Evolutionary conservation across 768 basidiomycete species (phyloP).

Genomic region (Lactifluus hygrophoroides): DNA sequence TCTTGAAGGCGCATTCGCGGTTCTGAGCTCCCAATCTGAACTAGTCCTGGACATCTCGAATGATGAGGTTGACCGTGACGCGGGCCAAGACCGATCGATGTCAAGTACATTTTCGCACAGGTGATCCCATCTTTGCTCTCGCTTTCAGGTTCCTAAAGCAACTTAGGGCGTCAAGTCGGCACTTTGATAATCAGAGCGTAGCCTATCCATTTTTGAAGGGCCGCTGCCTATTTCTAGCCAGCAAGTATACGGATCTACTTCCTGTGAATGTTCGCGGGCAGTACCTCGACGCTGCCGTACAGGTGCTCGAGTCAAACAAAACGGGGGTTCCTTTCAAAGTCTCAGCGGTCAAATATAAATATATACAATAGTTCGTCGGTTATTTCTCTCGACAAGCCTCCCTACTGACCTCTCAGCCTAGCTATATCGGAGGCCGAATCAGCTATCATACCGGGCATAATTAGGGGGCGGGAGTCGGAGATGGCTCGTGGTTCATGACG

Average conservation of each 20-base stretch:
- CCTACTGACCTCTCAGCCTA: constrained; percentile 11
- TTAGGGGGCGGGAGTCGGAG: constrained; percentile 63
- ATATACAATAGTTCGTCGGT: constrained; percentile 76
- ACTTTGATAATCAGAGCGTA: not conserved
- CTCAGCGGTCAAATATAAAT: constrained; percentile 89
- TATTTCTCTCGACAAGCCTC: not conserved
- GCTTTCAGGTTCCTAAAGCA: constrained; percentile 50
- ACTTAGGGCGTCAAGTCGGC: not conserved
- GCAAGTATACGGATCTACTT: constrained; percentile 71
- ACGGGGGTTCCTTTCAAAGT: too few relatives aligned
- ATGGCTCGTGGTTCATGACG: constrained; percentile 62
- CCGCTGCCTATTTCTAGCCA: constrained; percentile 89
- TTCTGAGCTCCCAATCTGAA: constrained; percentile 74
- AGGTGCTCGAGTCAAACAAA: too few relatives aligned
- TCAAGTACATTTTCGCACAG: constrained; percentile 64
- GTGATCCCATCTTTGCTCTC: constrained; percentile 82
- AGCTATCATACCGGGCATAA: constrained; percentile 68
- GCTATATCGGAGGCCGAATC: too few relatives aligned
- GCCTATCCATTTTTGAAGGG: constrained; percentile 85
- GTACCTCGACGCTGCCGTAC: too few relatives aligned
- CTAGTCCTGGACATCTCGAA: too few relatives aligned
- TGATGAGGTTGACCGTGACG: constrained; percentile 78
- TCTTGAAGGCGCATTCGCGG: constrained; percentile 77
- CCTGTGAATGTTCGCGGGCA: constrained; percentile 59
- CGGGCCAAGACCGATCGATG: constrained; percentile 62